Base-by-base conservation (phyloP, 371 early-diverging fungal species). In the Lichtheimia ornata region DNA sequence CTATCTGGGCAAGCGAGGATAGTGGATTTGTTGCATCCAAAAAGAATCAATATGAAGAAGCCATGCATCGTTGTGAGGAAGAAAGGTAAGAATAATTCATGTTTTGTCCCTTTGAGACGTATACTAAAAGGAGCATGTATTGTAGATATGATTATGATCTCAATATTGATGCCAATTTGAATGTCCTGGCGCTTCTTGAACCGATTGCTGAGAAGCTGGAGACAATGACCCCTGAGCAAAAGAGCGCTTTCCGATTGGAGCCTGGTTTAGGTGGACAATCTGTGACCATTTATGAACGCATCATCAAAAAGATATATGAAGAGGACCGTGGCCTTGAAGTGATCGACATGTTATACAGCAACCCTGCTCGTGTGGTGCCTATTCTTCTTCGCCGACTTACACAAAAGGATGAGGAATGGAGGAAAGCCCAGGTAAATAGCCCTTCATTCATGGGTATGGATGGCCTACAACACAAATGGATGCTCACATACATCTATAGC, bases 401-500 rank as follows among this genome's bases (percentile, higher is more conserved):
- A 79, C 94, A 94, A 66, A 97, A 98, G 67, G 97, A 97, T 69
- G 97, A 96, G 66, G 97, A 98, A 72, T 97, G 98, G 96, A 88
- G 92, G 14, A 60, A 72, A 3, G 72, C 77, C 1, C 80, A 77
- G 64, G 42, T 65, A 67, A 45, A 70, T 52, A 5, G 4, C 6
- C n/a, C n/a, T n/a, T n/a, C n/a, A 17, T 58, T 28, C 6, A 18
- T 22, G n/a, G 7, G 30, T 22, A 27, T 3, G 11, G 25, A 11
- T 17, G 14, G 52, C 18, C 2, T 25, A 45, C 15, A 35, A 35
- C 18, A 41, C 4, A 49, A 30, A 17, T 18, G 24, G 17, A 25
- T 45, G 24, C 59, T 40, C 17, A n/a, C 2, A 25, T 15, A 4
- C 5, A 11, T n/a, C 93, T 69, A 41, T 70, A 95, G 85, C 87